These are phyloP conservation scores for Penicillium goetzii DNA, from an alignment of 495 filamentous ascomycete genomes.

Conservation along the genomic window DNA sequence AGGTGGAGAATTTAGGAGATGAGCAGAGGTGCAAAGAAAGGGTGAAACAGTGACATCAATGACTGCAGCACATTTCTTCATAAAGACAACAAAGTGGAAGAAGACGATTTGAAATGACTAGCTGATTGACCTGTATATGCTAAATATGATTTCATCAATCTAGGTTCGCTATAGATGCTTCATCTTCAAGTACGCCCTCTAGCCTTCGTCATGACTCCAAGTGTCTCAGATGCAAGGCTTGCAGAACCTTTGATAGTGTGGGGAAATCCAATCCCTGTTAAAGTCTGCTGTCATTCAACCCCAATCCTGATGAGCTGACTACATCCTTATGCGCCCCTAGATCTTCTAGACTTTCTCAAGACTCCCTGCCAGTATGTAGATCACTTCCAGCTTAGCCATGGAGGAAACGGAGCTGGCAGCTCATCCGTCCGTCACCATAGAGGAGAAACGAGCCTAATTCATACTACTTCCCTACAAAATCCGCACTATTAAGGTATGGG, in stretches of 20 bases:
- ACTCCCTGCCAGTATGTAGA: not conserved
- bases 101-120: not conserved
- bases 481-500: too few species aligned
- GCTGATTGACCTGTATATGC: not conserved
- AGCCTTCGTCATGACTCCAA: not conserved
- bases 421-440: not conserved
- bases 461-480: not conserved
- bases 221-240: not conserved
- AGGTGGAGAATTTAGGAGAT: not conserved
- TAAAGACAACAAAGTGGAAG: not conserved
- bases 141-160: not conserved
- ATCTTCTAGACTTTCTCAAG: not conserved
- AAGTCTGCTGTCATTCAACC: not conserved
- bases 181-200: not conserved
- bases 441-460: not conserved
- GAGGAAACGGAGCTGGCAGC: not conserved
- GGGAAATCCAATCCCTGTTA: slow-evolving; percentile 1
- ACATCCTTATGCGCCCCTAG: not conserved
- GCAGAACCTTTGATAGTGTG: not conserved
- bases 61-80: not conserved
- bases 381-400: slow-evolving; percentile 2
- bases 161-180: not conserved
- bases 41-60: not conserved
- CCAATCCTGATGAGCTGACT: not conserved
- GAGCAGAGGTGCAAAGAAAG: not conserved